Conservation (phyloP, 83 land plant species). For the Picea abies region DNA sequence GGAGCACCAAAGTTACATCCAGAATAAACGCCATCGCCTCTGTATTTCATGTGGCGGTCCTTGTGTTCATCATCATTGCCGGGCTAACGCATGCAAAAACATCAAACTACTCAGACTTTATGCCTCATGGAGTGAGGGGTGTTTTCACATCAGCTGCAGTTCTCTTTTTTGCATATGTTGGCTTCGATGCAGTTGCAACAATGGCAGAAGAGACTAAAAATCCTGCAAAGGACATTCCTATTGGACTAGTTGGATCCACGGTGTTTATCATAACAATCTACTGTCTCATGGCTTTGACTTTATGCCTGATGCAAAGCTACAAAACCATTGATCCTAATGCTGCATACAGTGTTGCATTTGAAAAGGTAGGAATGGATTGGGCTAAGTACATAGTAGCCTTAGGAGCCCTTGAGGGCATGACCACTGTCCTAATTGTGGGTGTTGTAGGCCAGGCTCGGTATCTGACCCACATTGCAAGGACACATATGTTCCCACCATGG, state of each 20-base stretch:
- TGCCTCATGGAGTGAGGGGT: slow-evolving; percentile 76
- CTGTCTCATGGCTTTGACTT: slow-evolving; percentile 70
- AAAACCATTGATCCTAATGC: slow-evolving; percentile 59
- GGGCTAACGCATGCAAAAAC: slow-evolving; percentile 82
- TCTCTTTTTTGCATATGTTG: slow-evolving; percentile 84
- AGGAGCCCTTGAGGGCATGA: slow-evolving; percentile 86
- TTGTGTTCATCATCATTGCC: slow-evolving; percentile 78
- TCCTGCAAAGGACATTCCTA: slow-evolving; percentile 76
- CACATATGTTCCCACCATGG: slow-evolving; percentile 91
- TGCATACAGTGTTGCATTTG: slow-evolving; percentile 74
- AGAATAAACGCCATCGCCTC: slow-evolving; percentile 82
- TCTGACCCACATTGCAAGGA: slow-evolving; percentile 84
- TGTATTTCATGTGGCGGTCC: slow-evolving; percentile 59
- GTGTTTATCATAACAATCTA: slow-evolving; percentile 47
- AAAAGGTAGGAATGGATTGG: slow-evolving; percentile 58
- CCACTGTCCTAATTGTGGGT: slow-evolving; percentile 70
- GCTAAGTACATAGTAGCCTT: slow-evolving; percentile 85
- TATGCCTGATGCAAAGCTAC: slow-evolving; percentile 69
- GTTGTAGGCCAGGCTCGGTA: slow-evolving; percentile 86
- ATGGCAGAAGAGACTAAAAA: slow-evolving; percentile 92
- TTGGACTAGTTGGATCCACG: slow-evolving; percentile 82
- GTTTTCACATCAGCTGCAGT: slow-evolving; percentile 72
- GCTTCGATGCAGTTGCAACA: slow-evolving; percentile 89
- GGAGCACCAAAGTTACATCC: slow-evolving; percentile 78
- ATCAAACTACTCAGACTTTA: slow-evolving; percentile 50